Conservation (phyloP, 257 asterid species). For the Solanum commersonii region DNA sequence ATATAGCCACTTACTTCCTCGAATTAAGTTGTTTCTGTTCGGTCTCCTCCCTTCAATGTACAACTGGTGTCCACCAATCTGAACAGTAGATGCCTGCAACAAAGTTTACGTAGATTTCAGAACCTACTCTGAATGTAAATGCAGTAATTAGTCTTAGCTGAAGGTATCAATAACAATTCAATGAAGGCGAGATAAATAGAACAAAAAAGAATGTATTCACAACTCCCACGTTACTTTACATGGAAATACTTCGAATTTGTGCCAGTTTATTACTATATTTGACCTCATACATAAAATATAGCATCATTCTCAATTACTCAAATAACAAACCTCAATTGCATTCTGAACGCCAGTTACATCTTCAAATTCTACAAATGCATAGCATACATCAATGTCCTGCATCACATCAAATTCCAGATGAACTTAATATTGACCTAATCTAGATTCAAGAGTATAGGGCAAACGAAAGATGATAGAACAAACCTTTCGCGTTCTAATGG, state of each 20-base stretch:
- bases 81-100: constrained; percentile 71
- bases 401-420: background rate
- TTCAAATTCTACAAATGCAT: constrained; percentile 93
- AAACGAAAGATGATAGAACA: constrained; percentile 4
- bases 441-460: background rate
- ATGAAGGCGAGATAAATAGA: background rate
- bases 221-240: background rate
- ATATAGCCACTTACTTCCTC: constrained; percentile 62
- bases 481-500: constrained; percentile 97
- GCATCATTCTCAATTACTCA: background rate
- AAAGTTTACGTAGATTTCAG: background rate
- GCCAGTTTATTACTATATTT: background rate
- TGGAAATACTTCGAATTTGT: background rate
- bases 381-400: constrained; percentile 94
- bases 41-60: constrained; percentile 95
- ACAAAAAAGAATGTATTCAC: background rate
- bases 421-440: background rate
- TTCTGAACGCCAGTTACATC: constrained; percentile 89
- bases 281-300: background rate
- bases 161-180: background rate
- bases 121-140: background rate
- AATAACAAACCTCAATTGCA: constrained; percentile 67
- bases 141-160: background rate
- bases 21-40: constrained; percentile 47
- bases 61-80: constrained; percentile 67